Percentiles rank a stretch among this genome's conserved stretches.
phyloP scores from a whole-genome alignment of 2,329 filamentous ascomycete species.

The Fusarium cicatricum region DNA sequence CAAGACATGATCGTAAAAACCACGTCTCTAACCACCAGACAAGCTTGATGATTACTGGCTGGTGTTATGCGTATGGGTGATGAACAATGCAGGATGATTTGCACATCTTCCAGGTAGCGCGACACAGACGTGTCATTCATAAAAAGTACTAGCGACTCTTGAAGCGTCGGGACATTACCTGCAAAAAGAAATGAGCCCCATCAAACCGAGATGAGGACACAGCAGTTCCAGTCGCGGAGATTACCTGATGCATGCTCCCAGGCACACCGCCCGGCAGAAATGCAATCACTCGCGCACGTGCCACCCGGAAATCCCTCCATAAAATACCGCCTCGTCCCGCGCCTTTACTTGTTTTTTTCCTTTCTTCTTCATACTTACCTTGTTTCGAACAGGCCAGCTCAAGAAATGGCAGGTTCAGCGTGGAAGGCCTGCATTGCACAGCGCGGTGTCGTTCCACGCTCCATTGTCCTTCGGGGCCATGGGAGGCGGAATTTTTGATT shows the following conservation, averaged over 20 bases:
- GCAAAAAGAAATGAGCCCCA: too few species aligned
- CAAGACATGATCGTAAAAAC: too few species aligned
- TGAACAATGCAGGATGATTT: too few species aligned
- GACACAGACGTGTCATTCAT: too few species aligned
- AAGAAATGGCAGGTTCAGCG: slow-evolving; percentile 54
- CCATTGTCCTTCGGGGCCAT: slow-evolving; percentile 65
- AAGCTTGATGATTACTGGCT: too few species aligned
- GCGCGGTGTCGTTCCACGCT: slow-evolving; percentile 58
- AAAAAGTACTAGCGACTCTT: too few species aligned
- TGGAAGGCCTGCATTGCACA: slow-evolving; percentile 64
- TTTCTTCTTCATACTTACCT: slow-evolving; percentile 64
- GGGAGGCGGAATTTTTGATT: slow-evolving; percentile 63
- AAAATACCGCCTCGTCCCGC: slow-evolving; percentile 34
- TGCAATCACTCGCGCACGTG: slow-evolving; percentile 18
- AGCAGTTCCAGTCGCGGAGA: background rate
- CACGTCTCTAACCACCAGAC: too few species aligned
- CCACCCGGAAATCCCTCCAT: slow-evolving; percentile 31
- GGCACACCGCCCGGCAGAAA: slow-evolving; percentile 1
- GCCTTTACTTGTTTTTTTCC: slow-evolving; percentile 40
- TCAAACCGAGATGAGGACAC: too few species aligned
- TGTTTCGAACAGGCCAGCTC: slow-evolving; percentile 55
- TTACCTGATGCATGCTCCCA: background rate
- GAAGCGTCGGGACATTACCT: too few species aligned
- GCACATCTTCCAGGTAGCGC: too few species aligned
- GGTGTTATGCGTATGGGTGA: too few species aligned